A percentile compares a stretch with the other conserved stretches of the same genome.
These are phyloP conservation scores for Arachis monticola DNA, from an alignment of 331 rosid species.

Conservation along the genomic window DNA sequence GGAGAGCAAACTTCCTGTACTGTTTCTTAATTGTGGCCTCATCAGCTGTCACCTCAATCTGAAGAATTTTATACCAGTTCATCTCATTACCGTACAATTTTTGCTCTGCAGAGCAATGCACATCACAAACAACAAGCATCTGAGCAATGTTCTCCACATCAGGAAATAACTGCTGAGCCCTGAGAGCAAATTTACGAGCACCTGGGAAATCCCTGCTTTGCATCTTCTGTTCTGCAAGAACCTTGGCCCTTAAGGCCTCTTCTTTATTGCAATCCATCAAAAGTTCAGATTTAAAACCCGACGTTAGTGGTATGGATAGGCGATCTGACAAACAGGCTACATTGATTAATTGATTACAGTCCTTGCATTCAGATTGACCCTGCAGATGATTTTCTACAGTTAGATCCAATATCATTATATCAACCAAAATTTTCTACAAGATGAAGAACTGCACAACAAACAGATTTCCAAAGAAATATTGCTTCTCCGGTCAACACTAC, in stretches of 20 bases:
- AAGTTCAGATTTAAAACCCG: slow-evolving; percentile 40
- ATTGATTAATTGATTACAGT: slow-evolving; percentile 29
- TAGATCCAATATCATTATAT: slow-evolving; percentile 23
- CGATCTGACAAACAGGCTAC: slow-evolving; percentile 33
- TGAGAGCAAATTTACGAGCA: slow-evolving; percentile 70
- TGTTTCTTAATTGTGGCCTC: slow-evolving; percentile 83
- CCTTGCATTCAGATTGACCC: slow-evolving; percentile 43
- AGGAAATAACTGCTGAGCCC: slow-evolving; percentile 80
- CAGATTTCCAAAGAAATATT: no score
- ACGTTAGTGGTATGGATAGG: slow-evolving; percentile 39
- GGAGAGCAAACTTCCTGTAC: slow-evolving; percentile 87
- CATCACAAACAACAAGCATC: slow-evolving; percentile 85
- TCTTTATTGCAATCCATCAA: slow-evolving; percentile 90
- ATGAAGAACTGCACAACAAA: not conserved
- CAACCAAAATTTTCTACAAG: not conserved
- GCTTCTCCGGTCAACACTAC: no score
- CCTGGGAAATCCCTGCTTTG: slow-evolving; percentile 73
- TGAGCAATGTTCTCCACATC: slow-evolving; percentile 81
- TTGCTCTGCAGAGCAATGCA: slow-evolving; percentile 78
- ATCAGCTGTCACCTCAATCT: slow-evolving; percentile 68
- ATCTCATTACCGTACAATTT: slow-evolving; percentile 56
- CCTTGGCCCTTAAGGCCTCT: slow-evolving; percentile 95
- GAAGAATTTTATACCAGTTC: slow-evolving; percentile 90
- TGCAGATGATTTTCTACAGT: slow-evolving; percentile 40
- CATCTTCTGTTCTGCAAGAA: slow-evolving; percentile 81